Percentiles rank a stretch among this genome's conserved stretches.
Evolutionary conservation across 179 eudicot species (phyloP).

Genomic region (Monotropa hypopitys): DNA sequence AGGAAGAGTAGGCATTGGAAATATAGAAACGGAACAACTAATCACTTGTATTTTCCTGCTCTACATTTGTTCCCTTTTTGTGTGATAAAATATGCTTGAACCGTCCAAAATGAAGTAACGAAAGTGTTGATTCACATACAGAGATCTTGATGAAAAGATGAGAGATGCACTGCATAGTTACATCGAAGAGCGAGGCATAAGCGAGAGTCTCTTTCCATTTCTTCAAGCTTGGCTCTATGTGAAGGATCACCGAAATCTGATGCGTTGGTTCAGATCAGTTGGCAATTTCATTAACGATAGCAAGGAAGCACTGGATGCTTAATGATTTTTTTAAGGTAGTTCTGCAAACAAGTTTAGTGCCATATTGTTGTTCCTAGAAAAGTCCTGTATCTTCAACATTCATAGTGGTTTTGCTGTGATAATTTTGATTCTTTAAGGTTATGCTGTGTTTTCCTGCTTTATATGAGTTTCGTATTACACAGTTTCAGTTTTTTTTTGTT

Average conservation of each 20-base stretch:
- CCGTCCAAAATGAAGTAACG: not conserved
- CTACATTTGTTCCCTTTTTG: not conserved
- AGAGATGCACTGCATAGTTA: slow-evolving; percentile 66
- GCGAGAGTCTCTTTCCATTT: slow-evolving; percentile 69
- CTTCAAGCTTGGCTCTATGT: slow-evolving; percentile 92
- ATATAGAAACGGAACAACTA: not conserved
- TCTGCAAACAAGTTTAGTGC: not conserved
- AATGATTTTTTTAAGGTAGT: not conserved
- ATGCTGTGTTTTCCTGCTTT: not conserved
- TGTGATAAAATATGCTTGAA: not conserved
- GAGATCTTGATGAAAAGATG: slow-evolving; percentile 59
- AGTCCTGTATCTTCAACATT: not conserved
- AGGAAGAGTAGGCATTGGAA: not conserved
- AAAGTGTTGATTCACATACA: slow-evolving; percentile 13
- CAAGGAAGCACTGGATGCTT: slow-evolving; percentile 12
- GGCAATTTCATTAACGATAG: slow-evolving; percentile 31
- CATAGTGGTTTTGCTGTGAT: not conserved
- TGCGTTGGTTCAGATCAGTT: slow-evolving; percentile 66
- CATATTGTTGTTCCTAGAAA: not conserved
- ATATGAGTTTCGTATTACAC: not conserved
- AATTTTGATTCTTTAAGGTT: not conserved
- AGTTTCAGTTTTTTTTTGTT: not conserved
- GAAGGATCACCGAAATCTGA: slow-evolving; percentile 64
- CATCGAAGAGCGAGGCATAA: slow-evolving; percentile 71
- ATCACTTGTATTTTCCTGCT: not conserved